Percentiles rank a stretch among this genome's conserved stretches.
These are phyloP conservation scores for Alternaria tenuissima DNA, from an alignment of 2,329 filamentous ascomycete genomes.

Conservation along the genomic window DNA sequence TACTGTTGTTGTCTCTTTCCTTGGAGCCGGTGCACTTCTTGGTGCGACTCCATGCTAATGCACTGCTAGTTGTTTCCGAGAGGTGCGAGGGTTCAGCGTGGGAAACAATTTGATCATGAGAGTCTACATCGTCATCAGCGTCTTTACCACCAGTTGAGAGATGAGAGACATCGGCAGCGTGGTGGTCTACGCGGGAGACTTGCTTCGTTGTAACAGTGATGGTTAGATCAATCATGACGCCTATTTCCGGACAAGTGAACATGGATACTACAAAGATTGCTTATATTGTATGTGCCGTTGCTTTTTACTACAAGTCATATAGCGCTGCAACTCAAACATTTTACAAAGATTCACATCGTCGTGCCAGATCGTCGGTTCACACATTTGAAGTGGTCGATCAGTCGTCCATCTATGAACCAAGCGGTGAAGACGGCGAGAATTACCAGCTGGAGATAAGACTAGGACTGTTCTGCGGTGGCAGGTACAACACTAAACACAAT, in stretches of 20 bases:
- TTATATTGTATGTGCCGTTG: not conserved
- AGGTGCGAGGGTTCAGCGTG: not conserved
- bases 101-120: not conserved
- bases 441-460: not conserved
- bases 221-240: not conserved
- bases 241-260: too few species aligned
- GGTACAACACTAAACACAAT: not conserved
- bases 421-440: not conserved
- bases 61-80: conserved; percentile 4
- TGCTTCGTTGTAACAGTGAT: not conserved
- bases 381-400: too few species aligned
- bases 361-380: too few species aligned
- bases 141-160: not conserved
- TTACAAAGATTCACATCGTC: not conserved
- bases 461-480: too few species aligned
- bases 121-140: not conserved
- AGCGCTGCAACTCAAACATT: not conserved
- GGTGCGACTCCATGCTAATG: not conserved
- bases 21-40: not conserved
- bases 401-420: too few species aligned
- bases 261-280: not conserved
- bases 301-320: not conserved
- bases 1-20: not conserved
- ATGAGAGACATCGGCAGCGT: not conserved
- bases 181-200: not conserved